A percentile compares a stretch with the other conserved stretches of the same genome.
Conservation (phyloP, 208 protist genomes). For the Spongospora subterranea region DNA sequence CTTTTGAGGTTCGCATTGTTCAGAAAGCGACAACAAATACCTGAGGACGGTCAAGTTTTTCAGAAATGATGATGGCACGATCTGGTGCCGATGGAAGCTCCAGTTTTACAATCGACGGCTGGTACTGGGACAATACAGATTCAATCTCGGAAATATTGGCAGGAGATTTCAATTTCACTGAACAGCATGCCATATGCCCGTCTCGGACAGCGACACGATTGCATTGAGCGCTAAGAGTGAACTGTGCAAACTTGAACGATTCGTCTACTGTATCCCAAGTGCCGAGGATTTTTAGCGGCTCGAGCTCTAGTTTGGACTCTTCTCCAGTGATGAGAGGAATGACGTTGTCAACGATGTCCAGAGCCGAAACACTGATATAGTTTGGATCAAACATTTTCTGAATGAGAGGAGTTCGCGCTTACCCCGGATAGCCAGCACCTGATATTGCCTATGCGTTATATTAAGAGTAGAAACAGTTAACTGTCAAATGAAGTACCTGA, state of each 20-base stretch:
- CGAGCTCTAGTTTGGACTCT: constrained; percentile 73
- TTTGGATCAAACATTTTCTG: constrained; percentile 46
- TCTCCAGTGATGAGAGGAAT: constrained; percentile 76
- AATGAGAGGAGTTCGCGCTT: not conserved
- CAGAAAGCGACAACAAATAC: not conserved
- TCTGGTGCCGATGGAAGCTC: constrained; percentile 59
- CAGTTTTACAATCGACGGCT: constrained; percentile 21
- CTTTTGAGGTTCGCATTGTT: not conserved
- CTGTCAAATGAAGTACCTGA: constrained; percentile 53
- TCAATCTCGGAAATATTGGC: constrained; percentile 64
- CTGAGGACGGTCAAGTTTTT: constrained; percentile 68
- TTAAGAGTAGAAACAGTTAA: constrained; percentile 38
- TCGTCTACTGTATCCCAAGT: not conserved
- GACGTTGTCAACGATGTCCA: constrained; percentile 78
- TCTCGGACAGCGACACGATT: constrained; percentile 75
- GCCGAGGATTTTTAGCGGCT: constrained; percentile 70
- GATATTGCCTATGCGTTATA: constrained; percentile 64
- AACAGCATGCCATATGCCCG: constrained; percentile 73
- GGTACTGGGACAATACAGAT: constrained; percentile 42
- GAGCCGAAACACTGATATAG: constrained; percentile 62
- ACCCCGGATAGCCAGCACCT: constrained; percentile 56
- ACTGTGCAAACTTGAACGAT: not conserved
- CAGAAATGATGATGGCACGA: not conserved
- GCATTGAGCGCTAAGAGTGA: constrained; percentile 70
- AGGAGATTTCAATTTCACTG: constrained; percentile 63